Conservation (phyloP, 169 alveolate genomes). For the Plasmodium knowlesi region DNA sequence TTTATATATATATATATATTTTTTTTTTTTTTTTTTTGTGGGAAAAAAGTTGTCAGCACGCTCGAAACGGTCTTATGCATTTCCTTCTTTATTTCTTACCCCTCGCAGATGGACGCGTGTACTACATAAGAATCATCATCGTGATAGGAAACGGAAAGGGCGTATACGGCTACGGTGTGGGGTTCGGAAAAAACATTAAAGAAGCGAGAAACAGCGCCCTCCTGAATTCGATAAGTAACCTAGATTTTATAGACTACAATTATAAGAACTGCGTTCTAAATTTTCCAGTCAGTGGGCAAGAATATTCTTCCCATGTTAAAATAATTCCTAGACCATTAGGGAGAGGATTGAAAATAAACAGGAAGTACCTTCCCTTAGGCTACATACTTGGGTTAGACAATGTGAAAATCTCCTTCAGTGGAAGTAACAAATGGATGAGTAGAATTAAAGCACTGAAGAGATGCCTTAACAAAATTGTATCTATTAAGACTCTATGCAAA, state of each 20-base stretch:
- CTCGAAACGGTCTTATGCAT: not conserved
- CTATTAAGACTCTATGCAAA: constrained; percentile 82
- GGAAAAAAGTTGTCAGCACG: not conserved
- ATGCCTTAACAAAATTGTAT: constrained; percentile 81
- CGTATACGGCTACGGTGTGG: constrained; percentile 85
- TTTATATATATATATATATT: too few relatives aligned
- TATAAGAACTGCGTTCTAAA: constrained; percentile 82
- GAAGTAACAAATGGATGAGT: constrained; percentile 83
- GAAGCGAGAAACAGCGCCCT: constrained; percentile 82
- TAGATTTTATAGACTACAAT: constrained; percentile 84
- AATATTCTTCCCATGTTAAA: constrained; percentile 78
- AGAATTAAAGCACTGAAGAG: constrained; percentile 82
- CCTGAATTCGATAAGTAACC: constrained; percentile 79
- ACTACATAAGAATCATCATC: constrained; percentile 81
- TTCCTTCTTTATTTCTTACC: not conserved
- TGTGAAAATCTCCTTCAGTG: constrained; percentile 81
- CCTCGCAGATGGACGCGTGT: constrained; percentile 80
- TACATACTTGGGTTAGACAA: constrained; percentile 84
- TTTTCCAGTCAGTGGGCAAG: constrained; percentile 84
- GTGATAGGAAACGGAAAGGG: constrained; percentile 87
- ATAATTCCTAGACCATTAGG: constrained; percentile 80
- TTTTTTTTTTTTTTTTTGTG: not conserved
- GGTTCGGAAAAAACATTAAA: constrained; percentile 83
- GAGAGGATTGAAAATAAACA: constrained; percentile 77
- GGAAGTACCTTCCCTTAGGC: constrained; percentile 82